Evolutionary conservation across 2,329 filamentous ascomycete genomes (phyloP).

Genomic region (Camillea tinctor): DNA sequence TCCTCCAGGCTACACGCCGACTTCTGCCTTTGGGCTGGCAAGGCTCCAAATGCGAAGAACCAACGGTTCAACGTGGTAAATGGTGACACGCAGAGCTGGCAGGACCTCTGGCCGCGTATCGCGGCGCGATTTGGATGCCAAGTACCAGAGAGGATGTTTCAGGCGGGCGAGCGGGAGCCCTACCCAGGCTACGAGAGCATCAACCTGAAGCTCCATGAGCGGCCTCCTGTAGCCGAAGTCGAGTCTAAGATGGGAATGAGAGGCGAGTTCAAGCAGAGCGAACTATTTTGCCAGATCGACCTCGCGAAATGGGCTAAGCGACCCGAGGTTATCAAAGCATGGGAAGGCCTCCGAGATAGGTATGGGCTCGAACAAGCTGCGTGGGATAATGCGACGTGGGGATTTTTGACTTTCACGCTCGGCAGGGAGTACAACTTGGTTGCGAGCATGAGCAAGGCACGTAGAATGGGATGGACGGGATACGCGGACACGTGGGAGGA

Average conservation of each 20-base stretch:
- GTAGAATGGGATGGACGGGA: slow-evolving; percentile 41
- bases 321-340: slow-evolving; percentile 38
- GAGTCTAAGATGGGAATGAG: slow-evolving; percentile 29
- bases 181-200: slow-evolving; percentile 15
- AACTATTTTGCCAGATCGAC: slow-evolving; percentile 39
- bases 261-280: slow-evolving; percentile 23
- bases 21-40: slow-evolving; percentile 37
- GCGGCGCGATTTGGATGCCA: slow-evolving; percentile 35
- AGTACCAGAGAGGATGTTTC: slow-evolving; percentile 34
- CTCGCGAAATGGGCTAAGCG: slow-evolving; percentile 40
- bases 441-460: slow-evolving; percentile 43
- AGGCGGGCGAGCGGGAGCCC: slow-evolving; percentile 13
- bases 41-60: slow-evolving; percentile 31
- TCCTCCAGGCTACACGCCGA: slow-evolving; percentile 34
- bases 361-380: slow-evolving; percentile 36
- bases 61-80: slow-evolving; percentile 44
- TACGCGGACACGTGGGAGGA: slow-evolving; percentile 35
- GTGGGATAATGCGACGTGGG: slow-evolving; percentile 43
- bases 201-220: slow-evolving; percentile 19
- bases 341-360: slow-evolving; percentile 38
- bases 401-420: slow-evolving; percentile 42
- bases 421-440: slow-evolving; percentile 41
- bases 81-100: slow-evolving; percentile 41
- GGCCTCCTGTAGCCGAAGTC: slow-evolving; percentile 31
- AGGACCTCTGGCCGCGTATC: slow-evolving; percentile 42